Base-by-base conservation (phyloP, 371 early-diverging fungal genomes). In the Mortierella sp. region DNA sequence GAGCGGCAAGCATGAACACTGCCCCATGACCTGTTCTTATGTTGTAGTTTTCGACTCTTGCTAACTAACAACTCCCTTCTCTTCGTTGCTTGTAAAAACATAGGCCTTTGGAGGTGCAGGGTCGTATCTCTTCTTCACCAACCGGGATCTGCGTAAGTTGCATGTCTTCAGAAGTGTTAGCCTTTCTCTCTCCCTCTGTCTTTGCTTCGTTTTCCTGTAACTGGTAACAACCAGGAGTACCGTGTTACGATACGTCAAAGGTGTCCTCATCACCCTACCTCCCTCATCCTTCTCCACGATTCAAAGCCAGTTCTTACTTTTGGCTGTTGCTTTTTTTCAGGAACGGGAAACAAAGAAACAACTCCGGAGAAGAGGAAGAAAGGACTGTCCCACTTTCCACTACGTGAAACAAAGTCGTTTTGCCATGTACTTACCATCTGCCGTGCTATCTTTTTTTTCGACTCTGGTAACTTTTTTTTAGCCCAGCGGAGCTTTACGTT, bases 51-150 rank as follows among this genome's bases (percentile, higher is more conserved):
- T 44, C 68, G 38, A 24, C 44, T 50, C 26, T 50, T 11, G 0
- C 42, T 13, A 2, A n/a, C 54, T 48, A 10, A 50, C n/a, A 26
- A 13, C 0, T 10, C 38, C 38, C 11, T 72, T 34, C 6, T 57
- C 28, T 21, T 55, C 24, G 28, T 58, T 57, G 19, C 7, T 31
- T 60, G 24, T 34, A 14, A 48, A 38, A 38, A 11, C 0, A 0
- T 74, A 84, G 85, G 74, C 75, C 57, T 45, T 84, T 74, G 85
- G 85, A 7, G 85, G 74, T 42, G 85, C 77, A 48, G 85, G 85
- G 65, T 45, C 60, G 70, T 84, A 77, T 31, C n/a, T 81, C 6
- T 84, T 63, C 74, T 84, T 84, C 54, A 79, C 85, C 24, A 78
- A 84, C 55, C 70, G 54, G 38, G 81, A 84, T 79, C 77, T 84